Conservation (phyloP, 371 early-diverging fungal genomes). For the Circinella minor region DNA sequence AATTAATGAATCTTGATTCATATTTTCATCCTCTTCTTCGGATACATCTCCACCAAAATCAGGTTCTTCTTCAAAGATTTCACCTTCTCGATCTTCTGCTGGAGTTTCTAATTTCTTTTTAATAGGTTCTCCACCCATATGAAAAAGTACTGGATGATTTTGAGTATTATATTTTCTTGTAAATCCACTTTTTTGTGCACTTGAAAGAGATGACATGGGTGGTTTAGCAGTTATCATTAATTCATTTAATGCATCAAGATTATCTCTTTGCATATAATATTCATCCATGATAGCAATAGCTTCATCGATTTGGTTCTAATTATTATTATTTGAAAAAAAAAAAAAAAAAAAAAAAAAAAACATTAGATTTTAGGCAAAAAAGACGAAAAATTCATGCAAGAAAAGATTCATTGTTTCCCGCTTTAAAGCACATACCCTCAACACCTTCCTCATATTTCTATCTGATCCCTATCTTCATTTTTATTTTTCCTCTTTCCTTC, state of each 20-base stretch:
- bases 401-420: too few species aligned
- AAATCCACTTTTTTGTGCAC: constrained; percentile 80
- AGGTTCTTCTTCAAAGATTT: constrained; percentile 67
- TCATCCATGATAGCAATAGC: constrained; percentile 88
- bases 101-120: constrained; percentile 42
- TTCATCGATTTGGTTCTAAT: constrained; percentile 66
- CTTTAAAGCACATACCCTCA: too few species aligned
- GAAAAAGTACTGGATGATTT: constrained; percentile 76
- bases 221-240: constrained; percentile 56
- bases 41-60: constrained; percentile 56
- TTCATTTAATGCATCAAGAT: constrained; percentile 85
- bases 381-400: neutral
- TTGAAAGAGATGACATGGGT: constrained; percentile 63
- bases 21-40: constrained; percentile 54
- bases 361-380: neutral
- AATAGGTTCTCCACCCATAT: constrained; percentile 41
- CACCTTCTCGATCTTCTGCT: constrained; percentile 69
- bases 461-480: too few species aligned
- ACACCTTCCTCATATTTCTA: too few species aligned
- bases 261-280: constrained; percentile 90
- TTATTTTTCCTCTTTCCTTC: too few species aligned
- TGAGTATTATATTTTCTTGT: constrained; percentile 81
- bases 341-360: too few species aligned
- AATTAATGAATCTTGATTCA: constrained; percentile 6
- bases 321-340: too few species aligned